Evolutionary conservation across 495 filamentous ascomycete genomes (phyloP), one percentile per base, ranked within the genome.

Genomic region (Daldinia concentrica): DNA sequence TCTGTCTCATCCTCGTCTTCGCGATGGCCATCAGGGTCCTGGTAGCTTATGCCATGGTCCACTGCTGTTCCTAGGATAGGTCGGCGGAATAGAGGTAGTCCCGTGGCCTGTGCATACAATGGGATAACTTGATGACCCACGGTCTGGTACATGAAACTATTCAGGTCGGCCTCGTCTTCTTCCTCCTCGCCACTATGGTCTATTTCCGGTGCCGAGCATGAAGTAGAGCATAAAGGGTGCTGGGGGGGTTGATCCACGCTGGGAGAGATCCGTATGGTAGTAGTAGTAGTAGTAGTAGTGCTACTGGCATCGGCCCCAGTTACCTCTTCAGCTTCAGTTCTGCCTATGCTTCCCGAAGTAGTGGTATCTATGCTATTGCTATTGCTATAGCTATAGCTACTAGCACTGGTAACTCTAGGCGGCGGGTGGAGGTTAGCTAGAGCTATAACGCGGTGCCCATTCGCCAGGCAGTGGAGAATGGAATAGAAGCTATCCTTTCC

Each of bases 91-190:
- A 97, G 83, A 9, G 94, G 94, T 32, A 97, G 81, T 1, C 83
- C 85, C 3, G 97, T 88, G 2, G 92, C 93, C 32, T 86, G 72
- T 65, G 89, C 88, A 78, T 97, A 98, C 19, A 97, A 86, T 6
- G 95, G 95, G 55, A 98, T 91, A 19, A 98, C 80, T 58, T 84
- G 84, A 81, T 98, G 94, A 41, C 95, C 95, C 58, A 96, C 92
- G 1, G 96, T 98, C 82, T 99, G 95, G 85, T 98, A 99, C 95
- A 99, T 98, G 88, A 93, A 97, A 84, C 93, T 97, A 81, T 99
- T 91, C 71, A 95, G 86, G 79, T 96, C 93, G 65, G 89, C 83
- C 64, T 89, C 86, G 52, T 83, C 83, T 30, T 79, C 73, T 48
- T 71, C 76, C 22, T 69, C 37, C 14, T 48, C 60, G 14, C 32